Conservation (phyloP, 371 early-diverging fungal species). For the Apophysomyces variabilis region DNA sequence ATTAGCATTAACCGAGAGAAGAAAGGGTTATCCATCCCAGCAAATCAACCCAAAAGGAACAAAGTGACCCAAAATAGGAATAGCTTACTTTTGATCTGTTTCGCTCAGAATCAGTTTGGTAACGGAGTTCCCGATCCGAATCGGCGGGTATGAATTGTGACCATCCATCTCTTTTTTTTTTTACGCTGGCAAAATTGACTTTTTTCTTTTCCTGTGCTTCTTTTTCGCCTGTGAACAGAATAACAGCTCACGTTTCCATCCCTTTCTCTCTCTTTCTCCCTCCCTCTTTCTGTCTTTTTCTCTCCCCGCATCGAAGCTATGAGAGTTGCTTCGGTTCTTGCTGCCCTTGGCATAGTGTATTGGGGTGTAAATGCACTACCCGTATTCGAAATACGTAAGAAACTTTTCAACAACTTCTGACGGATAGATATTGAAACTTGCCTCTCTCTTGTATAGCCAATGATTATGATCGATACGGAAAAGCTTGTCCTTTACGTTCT, state of each 20-base stretch:
- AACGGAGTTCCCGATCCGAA: constrained; percentile 10
- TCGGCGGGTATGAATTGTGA: constrained; percentile 9
- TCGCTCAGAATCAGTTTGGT: background rate
- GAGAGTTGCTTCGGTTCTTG: constrained; percentile 18
- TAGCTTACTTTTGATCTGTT: no score
- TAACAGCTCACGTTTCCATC: no score
- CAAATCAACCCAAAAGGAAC: no score
- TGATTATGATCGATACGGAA: constrained; percentile 52
- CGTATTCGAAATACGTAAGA: constrained; percentile 23
- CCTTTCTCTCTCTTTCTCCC: background rate
- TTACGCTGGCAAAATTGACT: background rate
- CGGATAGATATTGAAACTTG: background rate
- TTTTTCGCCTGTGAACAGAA: no score
- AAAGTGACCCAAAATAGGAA: no score
- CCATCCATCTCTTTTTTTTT: constrained; percentile 11
- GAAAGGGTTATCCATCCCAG: no score
- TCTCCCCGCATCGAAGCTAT: constrained; percentile 9
- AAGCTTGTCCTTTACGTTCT: constrained; percentile 49
- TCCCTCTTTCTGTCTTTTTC: background rate
- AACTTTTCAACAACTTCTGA: background rate
- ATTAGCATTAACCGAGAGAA: no score
- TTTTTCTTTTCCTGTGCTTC: no score
- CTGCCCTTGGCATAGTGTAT: constrained; percentile 11
- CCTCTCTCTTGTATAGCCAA: constrained; percentile 44
- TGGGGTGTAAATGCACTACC: constrained; percentile 21